A percentile compares a stretch with the other conserved stretches of the same genome.
These are phyloP conservation scores for Pyropia yezoensis DNA, from an alignment of 23 red algal genomes.

Conservation along the genomic window DNA sequence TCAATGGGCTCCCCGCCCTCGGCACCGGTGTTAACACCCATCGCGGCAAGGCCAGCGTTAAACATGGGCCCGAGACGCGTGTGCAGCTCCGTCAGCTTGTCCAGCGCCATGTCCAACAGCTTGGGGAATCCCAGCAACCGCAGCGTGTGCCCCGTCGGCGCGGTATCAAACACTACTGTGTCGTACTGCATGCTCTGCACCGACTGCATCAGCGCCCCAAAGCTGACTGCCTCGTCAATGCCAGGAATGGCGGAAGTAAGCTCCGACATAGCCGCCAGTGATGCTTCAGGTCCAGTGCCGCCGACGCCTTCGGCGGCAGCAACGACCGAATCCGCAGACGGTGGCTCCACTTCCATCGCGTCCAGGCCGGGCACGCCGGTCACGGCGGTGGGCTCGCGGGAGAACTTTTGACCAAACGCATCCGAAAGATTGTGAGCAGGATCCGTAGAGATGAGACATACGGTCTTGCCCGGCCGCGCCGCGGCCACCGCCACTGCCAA, in stretches of 20 bases:
- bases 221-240: constrained; percentile 96
- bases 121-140: constrained; percentile 78
- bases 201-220: constrained; percentile 79
- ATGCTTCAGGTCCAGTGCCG: constrained; percentile 7
- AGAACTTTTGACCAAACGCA: constrained; percentile 84
- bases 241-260: constrained; percentile 71
- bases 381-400: constrained; percentile 48
- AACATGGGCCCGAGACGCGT: constrained; percentile 78
- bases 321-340: constrained; percentile 4
- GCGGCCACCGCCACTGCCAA: constrained; percentile 47
- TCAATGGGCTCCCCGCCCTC: constrained; percentile 19
- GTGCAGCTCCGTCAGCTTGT: constrained; percentile 45
- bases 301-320: background rate
- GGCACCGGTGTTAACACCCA: constrained; percentile 25
- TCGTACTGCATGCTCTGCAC: constrained; percentile 85
- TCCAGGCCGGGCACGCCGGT: constrained; percentile 59
- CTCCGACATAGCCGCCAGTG: constrained; percentile 17
- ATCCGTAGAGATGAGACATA: constrained; percentile 87
- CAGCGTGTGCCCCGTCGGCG: constrained; percentile 95
- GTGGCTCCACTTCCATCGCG: constrained; percentile 87
- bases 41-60: constrained; percentile 27
- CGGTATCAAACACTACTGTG: constrained; percentile 86
- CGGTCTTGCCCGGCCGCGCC: constrained; percentile 1
- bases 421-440: constrained; percentile 96
- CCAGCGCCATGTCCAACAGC: constrained; percentile 70